Base-by-base conservation (phyloP, 371 early-diverging fungal species). In the Haplosporangium sp. region DNA sequence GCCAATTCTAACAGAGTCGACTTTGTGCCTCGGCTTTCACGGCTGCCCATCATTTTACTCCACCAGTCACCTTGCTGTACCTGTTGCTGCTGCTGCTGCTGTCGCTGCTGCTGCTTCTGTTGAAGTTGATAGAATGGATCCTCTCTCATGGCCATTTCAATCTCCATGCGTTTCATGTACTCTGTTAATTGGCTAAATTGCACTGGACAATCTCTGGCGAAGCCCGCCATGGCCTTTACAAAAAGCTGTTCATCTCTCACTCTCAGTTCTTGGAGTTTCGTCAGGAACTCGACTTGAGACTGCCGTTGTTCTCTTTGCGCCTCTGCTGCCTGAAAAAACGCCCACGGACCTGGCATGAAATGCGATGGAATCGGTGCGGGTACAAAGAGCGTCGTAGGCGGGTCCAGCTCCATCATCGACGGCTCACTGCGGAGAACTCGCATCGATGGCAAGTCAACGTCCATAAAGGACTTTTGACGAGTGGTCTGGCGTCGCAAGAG, bases 391-490 rank as follows among this genome's bases (percentile, higher is more conserved):
- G 76, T 70, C 11, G 41, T 12, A 2, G 76, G 76, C 8, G 76
- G 76, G 46, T 76, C 76, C 9, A 76, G 64, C 21, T 76, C 76
- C 76, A 76, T 76, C 71, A 76, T 70, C 9, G 71, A 62, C 10
- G 76, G 76, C 23, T 76, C 70, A 21, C 71, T 66, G 40, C 76
- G 67, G 21, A 76, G 54, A 9, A 61, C 67, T 41, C 64, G 62
- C 38, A 76, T 70, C 10, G 76, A 76, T 10, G 76, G 76, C 1
- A 76, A 56, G 40, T 76, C 76, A 6, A 76, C 43, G 5, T 76
- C 69, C 76, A 76, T 76, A 20, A 70, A 76, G 46, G 74, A 74
- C 48, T 69, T 74, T n/a, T 68, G 61, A 7, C 74, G 61, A 10
- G 74, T 74, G n/a, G 69, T 55, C 29, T 74, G 74, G 9, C 74